Percentiles rank a stretch among this genome's conserved stretches.
These are phyloP conservation scores for Phialophora expanda DNA, from an alignment of 2,329 filamentous ascomycete species.

Conservation along the genomic window DNA sequence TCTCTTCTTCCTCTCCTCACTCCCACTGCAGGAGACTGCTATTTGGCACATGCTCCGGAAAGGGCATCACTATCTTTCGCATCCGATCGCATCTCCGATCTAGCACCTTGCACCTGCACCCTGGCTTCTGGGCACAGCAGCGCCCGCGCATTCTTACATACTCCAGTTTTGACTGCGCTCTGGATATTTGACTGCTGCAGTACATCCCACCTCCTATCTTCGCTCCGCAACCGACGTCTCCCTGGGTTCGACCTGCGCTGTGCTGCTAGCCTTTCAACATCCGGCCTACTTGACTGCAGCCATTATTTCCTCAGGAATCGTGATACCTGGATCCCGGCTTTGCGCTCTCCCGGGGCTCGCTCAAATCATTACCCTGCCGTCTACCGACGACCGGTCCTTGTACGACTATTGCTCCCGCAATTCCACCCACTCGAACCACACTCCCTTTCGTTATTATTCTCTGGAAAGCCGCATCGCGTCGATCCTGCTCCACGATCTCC, in stretches of 20 bases:
- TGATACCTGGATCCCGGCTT: not conserved
- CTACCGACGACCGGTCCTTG: slow-evolving; percentile 15
- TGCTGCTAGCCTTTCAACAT: not conserved
- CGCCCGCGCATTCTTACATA: not conserved
- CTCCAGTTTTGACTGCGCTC: not conserved
- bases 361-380: slow-evolving; percentile 28
- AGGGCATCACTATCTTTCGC: not conserved
- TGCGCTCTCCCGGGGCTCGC: slow-evolving; percentile 16
- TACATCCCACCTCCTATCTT: not conserved
- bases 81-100: not conserved
- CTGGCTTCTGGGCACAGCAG: not conserved
- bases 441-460: slow-evolving; percentile 3
- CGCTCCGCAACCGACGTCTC: not conserved
- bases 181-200: slow-evolving; percentile 1
- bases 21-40: not conserved
- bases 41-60: not conserved
- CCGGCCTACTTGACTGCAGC: not conserved
- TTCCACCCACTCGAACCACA: slow-evolving; percentile 16
- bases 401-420: slow-evolving; percentile 20
- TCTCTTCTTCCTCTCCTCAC: not conserved
- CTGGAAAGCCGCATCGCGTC: slow-evolving; percentile 25
- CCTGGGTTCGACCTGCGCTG: not conserved
- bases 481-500: slow-evolving; percentile 31
- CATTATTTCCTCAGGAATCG: not conserved
- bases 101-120: not conserved